phyloP scores from a whole-genome alignment of 805 yeast species.

The Wickerhamiella nectarea region DNA sequence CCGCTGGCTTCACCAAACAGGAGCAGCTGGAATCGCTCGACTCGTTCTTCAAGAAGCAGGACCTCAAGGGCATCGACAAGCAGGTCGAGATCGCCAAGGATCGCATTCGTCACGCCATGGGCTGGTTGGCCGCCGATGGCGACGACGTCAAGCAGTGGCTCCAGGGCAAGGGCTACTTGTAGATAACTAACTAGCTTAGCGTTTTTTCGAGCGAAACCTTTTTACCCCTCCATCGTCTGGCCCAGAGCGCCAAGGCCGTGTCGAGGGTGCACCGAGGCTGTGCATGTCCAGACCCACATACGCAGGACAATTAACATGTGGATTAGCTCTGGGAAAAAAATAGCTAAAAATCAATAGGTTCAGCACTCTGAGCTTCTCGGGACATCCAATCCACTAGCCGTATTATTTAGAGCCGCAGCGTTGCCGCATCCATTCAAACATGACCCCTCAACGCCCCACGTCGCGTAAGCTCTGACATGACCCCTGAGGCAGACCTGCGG shows the following conservation, averaged over 20 bases:
- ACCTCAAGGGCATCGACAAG: conserved; percentile 44
- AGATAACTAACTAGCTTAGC: neutral
- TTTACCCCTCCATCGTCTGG: too few species aligned
- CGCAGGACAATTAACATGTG: too few species aligned
- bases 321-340: too few species aligned
- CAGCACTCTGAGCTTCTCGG: too few species aligned
- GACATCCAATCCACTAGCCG: too few species aligned
- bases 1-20: conserved; percentile 45
- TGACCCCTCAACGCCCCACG: neutral
- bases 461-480: conserved; percentile 4
- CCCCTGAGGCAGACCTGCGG: conserved; percentile 8
- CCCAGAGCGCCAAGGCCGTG: too few species aligned
- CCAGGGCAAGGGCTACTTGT: conserved; percentile 14
- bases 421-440: neutral
- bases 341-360: too few species aligned
- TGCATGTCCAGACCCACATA: too few species aligned
- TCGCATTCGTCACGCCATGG: conserved; percentile 34
- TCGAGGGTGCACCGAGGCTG: too few species aligned
- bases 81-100: conserved; percentile 45
- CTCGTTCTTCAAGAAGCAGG: conserved; percentile 34
- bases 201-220: too few species aligned
- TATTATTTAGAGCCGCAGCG: too few species aligned
- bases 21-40: conserved; percentile 42
- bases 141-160: conserved; percentile 22
- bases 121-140: conserved; percentile 31